Evolutionary conservation across 495 filamentous ascomycete genomes (phyloP).

Genomic region (Daldinia caldariorum): DNA sequence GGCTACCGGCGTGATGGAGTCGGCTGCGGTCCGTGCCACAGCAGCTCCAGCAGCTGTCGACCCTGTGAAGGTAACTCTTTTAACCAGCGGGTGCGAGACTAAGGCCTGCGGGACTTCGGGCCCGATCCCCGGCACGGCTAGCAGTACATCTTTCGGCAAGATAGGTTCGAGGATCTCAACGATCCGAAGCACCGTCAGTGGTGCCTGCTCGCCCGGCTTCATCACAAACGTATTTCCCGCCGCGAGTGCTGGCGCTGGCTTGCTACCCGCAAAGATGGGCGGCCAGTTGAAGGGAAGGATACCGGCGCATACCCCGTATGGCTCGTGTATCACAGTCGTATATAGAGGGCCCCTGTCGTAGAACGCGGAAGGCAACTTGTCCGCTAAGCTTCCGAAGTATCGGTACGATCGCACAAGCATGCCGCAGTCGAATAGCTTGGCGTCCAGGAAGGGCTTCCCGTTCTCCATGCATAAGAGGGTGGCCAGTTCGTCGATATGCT

Average conservation of each 20-base stretch:
- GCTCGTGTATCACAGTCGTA: conserved; percentile 17
- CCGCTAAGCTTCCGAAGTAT: conserved; percentile 11
- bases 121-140: conserved; percentile 11
- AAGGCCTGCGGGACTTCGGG: conserved; percentile 68
- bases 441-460: conserved; percentile 15
- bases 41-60: conserved; percentile 20
- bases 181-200: conserved; percentile 17
- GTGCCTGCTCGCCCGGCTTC: conserved; percentile 10
- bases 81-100: conserved; percentile 67
- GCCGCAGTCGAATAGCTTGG: conserved; percentile 21
- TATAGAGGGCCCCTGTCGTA: conserved; percentile 23
- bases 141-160: conserved; percentile 20
- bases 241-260: conserved; percentile 5
- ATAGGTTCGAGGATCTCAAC: conserved; percentile 22
- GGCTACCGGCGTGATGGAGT: conserved; percentile 21
- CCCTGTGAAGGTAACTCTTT: conserved; percentile 77
- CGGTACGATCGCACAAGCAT: conserved; percentile 8
- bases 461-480: conserved; percentile 19
- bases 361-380: conserved; percentile 21
- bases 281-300: conserved; percentile 25
- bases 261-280: conserved; percentile 14
- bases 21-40: conserved; percentile 18
- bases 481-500: conserved; percentile 19
- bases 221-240: conserved; percentile 10
- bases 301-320: conserved; percentile 23